Evolutionary conservation across 2,329 filamentous ascomycete genomes (phyloP).

Genomic region (Daldinia sp.): DNA sequence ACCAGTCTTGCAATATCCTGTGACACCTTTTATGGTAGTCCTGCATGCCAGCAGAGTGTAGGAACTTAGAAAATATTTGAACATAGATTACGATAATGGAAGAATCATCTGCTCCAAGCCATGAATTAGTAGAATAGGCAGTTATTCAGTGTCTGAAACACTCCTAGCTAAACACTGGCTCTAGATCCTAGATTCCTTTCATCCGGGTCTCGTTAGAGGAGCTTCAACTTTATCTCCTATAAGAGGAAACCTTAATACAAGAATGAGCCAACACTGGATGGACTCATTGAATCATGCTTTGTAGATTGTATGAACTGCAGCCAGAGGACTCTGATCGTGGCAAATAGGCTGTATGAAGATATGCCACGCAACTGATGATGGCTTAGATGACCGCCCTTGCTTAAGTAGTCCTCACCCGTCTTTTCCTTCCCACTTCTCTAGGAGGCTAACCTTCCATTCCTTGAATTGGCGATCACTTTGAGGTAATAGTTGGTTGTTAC

Average conservation of each 20-base stretch:
- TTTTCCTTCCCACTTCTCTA: constrained; percentile 63
- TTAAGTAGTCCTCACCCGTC: constrained; percentile 4
- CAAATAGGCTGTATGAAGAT: neutral
- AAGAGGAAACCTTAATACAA: neutral
- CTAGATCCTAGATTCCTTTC: neutral
- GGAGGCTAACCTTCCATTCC: constrained; percentile 75
- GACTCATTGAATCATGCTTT: neutral
- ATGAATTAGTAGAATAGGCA: neutral
- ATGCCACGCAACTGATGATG: neutral
- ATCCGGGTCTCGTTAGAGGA: neutral
- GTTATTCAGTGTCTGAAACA: neutral
- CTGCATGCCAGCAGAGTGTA: constrained; percentile 1
- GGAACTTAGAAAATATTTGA: constrained; percentile 11
- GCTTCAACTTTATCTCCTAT: neutral
- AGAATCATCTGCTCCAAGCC: neutral
- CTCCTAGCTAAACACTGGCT: neutral
- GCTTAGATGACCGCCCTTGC: neutral
- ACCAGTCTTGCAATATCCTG: constrained; percentile 10
- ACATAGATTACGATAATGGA: constrained; percentile 20
- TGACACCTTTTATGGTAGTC: neutral
- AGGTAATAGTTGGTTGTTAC: constrained; percentile 67
- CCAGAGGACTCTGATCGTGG: neutral
- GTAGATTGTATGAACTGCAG: no score
- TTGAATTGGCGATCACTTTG: constrained; percentile 67
- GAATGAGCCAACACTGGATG: neutral